Conservation (phyloP, 805 yeast species). For the Ogataea nonfermentans region DNA sequence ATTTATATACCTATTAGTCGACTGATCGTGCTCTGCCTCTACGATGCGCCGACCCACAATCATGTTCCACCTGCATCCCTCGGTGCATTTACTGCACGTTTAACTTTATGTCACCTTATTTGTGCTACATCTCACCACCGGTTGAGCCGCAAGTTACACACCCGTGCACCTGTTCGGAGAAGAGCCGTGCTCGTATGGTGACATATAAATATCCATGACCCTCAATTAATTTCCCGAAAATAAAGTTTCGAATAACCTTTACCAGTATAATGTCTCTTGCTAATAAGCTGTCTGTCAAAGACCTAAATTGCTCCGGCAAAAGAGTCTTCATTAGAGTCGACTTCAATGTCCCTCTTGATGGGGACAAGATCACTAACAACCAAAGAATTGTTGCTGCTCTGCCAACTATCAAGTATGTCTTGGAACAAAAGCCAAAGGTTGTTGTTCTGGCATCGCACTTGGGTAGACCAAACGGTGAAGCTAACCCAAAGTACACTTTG, state of each 20-base stretch:
- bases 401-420: slow-evolving; percentile 95
- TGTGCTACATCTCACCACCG: background rate
- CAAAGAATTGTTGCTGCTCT: slow-evolving; percentile 99
- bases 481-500: slow-evolving; percentile 79
- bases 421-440: slow-evolving; percentile 87
- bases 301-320: slow-evolving; percentile 81
- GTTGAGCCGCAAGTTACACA: background rate
- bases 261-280: slow-evolving; percentile 75
- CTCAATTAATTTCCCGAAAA: slow-evolving; percentile 8
- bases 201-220: slow-evolving; percentile 9
- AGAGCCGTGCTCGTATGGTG: slow-evolving; percentile 8
- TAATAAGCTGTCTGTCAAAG: slow-evolving; percentile 89
- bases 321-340: slow-evolving; percentile 99
- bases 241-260: slow-evolving; percentile 3
- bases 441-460: slow-evolving; percentile 94
- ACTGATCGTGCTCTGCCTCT: no score
- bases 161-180: slow-evolving; percentile 13
- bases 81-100: background rate
- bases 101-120: no score
- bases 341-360: slow-evolving; percentile 93
- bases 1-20: no score
- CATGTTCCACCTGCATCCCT: background rate
- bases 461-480: slow-evolving; percentile 99
- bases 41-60: no score
- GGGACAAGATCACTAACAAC: slow-evolving; percentile 96